These are phyloP conservation scores for Lycium ferocissimum DNA, from an alignment of 257 asterid species.

Conservation along the genomic window DNA sequence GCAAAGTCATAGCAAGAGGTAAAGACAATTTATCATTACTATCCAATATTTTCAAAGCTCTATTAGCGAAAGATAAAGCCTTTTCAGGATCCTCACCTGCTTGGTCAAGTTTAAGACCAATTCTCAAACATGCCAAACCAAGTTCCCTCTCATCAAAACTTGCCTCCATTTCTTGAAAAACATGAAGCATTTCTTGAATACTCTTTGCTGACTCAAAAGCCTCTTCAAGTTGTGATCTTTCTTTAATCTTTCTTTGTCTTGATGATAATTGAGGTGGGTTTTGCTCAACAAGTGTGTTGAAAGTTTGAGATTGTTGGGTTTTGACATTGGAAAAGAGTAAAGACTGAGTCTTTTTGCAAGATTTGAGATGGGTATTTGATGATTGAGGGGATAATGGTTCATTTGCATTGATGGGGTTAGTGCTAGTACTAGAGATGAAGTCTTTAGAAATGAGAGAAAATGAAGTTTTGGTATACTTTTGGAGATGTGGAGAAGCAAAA, in stretches of 20 bases:
- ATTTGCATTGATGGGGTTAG: constrained; percentile 25
- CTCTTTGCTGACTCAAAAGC: constrained; percentile 85
- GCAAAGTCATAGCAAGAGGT: constrained; percentile 89
- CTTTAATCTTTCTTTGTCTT: constrained; percentile 71
- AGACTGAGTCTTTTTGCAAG: constrained; percentile 44
- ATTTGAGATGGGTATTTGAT: constrained; percentile 45
- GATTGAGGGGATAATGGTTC: constrained; percentile 34
- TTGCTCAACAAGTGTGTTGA: constrained; percentile 56
- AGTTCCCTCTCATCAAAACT: constrained; percentile 72
- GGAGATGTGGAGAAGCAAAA: constrained; percentile 48
- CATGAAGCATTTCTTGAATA: constrained; percentile 73
- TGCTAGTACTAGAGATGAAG: constrained; percentile 1
- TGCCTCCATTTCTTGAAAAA: constrained; percentile 71
- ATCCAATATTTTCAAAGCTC: constrained; percentile 72
- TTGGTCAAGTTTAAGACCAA: constrained; percentile 84
- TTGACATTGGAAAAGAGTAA: constrained; percentile 43
- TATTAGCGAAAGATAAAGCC: constrained; percentile 65
- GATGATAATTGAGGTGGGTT: constrained; percentile 56
- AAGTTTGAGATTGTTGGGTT: constrained; percentile 38
- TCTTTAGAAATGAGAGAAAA: constrained; percentile 44
- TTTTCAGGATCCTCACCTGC: constrained; percentile 80
- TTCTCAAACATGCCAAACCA: constrained; percentile 78
- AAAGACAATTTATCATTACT: constrained; percentile 59
- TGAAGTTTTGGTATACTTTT: constrained; percentile 42
- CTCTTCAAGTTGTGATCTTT: constrained; percentile 74